phyloP scores from a whole-genome alignment of 345 rosid genomes.

The Euphorbia pulcherrima region DNA sequence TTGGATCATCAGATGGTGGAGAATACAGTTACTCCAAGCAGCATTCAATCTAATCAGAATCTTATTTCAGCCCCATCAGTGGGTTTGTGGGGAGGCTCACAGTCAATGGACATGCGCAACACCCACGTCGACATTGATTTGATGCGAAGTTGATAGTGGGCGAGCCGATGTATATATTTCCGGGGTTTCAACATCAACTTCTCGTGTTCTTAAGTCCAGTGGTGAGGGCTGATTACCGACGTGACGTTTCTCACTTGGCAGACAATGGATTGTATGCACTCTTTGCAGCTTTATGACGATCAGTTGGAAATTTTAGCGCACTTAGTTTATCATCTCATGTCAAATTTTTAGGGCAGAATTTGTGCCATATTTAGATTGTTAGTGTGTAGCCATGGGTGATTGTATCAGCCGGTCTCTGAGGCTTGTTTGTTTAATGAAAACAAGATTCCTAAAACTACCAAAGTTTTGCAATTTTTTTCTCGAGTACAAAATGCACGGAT shows the following conservation, averaged over 20 bases:
- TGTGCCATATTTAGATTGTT: not conserved
- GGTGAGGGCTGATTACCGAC: conserved; percentile 25
- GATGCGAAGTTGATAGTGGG: conserved; percentile 66
- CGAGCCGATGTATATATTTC: conserved; percentile 37
- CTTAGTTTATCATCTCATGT: conserved; percentile 5
- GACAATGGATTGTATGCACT: conserved; percentile 25
- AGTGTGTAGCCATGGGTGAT: not conserved
- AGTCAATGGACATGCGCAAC: conserved; percentile 62
- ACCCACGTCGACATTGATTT: conserved; percentile 78
- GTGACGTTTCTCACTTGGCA: conserved; percentile 24
- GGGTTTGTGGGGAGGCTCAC: conserved; percentile 74
- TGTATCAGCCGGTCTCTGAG: not conserved
- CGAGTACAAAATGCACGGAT: no score
- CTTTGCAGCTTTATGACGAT: conserved; percentile 32
- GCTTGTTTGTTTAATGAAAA: not conserved
- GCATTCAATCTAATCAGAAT: conserved; percentile 51
- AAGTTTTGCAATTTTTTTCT: not conserved
- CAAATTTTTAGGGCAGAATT: not conserved
- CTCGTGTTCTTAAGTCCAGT: conserved; percentile 22
- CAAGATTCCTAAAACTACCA: not conserved
- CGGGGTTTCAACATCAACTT: conserved; percentile 25
- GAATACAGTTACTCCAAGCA: conserved; percentile 37
- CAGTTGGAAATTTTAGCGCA: conserved; percentile 15
- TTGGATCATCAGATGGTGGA: conserved; percentile 39
- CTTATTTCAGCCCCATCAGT: conserved; percentile 47